Percentiles rank a stretch among this genome's conserved stretches.
Conservation (phyloP, 169 alveolate species). For the Plasmodium chabaudi region DNA sequence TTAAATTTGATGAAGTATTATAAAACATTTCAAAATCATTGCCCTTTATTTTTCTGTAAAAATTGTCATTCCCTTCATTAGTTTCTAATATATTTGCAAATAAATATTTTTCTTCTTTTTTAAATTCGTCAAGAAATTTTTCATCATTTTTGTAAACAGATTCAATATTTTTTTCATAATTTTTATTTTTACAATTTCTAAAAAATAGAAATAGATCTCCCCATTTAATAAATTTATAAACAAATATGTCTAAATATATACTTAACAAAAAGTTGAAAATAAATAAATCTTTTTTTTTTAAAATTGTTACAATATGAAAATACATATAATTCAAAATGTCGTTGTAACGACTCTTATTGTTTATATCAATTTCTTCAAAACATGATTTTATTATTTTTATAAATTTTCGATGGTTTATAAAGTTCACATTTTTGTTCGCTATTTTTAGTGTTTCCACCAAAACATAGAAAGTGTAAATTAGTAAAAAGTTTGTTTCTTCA, state of each 20-base stretch:
- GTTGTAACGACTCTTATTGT: not conserved
- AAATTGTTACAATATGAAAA: slow-evolving; percentile 16
- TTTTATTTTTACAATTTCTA: slow-evolving; percentile 7
- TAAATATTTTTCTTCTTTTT: not conserved
- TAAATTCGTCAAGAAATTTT: not conserved
- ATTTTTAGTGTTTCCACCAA: slow-evolving; percentile 11
- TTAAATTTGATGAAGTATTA: not conserved
- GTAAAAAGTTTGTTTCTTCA: not conserved
- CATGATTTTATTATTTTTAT: slow-evolving; percentile 27
- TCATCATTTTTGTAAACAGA: not conserved
- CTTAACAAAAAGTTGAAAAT: slow-evolving; percentile 17
- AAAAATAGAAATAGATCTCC: slow-evolving; percentile 50
- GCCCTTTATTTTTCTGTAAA: too few species aligned
- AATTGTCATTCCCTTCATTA: too few species aligned
- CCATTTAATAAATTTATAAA: slow-evolving; percentile 15
- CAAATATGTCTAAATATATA: slow-evolving; percentile 25
- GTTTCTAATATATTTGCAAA: too few species aligned
- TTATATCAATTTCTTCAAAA: not conserved
- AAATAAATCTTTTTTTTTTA: slow-evolving; percentile 13
- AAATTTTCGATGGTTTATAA: not conserved
- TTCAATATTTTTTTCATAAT: not conserved
- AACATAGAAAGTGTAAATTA: slow-evolving; percentile 21
- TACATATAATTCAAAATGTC: slow-evolving; percentile 18
- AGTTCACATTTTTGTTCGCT: not conserved
- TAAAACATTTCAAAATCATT: not conserved